Evolutionary conservation across 148 eudicot species (phyloP).

Genomic region (Amaranthus cruentus): DNA sequence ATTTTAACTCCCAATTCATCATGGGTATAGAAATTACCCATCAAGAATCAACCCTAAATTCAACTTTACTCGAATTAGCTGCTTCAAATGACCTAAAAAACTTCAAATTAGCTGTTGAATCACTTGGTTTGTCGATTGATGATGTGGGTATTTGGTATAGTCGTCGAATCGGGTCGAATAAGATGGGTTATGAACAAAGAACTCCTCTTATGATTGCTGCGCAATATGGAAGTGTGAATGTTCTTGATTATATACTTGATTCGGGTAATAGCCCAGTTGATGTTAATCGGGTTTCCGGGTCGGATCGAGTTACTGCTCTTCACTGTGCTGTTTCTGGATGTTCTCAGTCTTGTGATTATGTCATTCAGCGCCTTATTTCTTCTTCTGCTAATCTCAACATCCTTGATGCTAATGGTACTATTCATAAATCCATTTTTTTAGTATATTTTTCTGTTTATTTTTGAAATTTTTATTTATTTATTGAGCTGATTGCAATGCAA

Average conservation of each 20-base stretch:
- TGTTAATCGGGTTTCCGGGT: slow-evolving; percentile 56
- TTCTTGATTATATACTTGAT: slow-evolving; percentile 44
- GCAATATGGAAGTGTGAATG: slow-evolving; percentile 52
- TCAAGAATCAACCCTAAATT: slow-evolving; percentile 12
- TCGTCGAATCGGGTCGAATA: slow-evolving; percentile 60
- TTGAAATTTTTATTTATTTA: too few species aligned
- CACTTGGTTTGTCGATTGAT: slow-evolving; percentile 35
- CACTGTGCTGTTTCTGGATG: slow-evolving; percentile 90
- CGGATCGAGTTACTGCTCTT: slow-evolving; percentile 70
- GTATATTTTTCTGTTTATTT: not conserved
- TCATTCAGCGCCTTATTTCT: slow-evolving; percentile 44
- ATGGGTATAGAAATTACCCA: slow-evolving; percentile 34
- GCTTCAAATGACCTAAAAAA: slow-evolving; percentile 53
- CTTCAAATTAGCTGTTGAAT: slow-evolving; percentile 53
- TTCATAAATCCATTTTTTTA: too few species aligned
- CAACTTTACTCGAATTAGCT: slow-evolving; percentile 66
- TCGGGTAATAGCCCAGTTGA: slow-evolving; percentile 30
- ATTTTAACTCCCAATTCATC: too few species aligned
- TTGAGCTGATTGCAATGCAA: too few species aligned
- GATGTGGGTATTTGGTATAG: slow-evolving; percentile 64
- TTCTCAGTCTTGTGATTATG: slow-evolving; percentile 26
- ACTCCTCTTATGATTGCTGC: slow-evolving; percentile 81
- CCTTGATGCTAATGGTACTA: slow-evolving; percentile 49
- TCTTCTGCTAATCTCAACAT: slow-evolving; percentile 45
- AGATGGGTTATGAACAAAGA: slow-evolving; percentile 65